Base-by-base conservation (phyloP, 1,284 basidiomycete genomes). In the Takashimella tepidaria region DNA sequence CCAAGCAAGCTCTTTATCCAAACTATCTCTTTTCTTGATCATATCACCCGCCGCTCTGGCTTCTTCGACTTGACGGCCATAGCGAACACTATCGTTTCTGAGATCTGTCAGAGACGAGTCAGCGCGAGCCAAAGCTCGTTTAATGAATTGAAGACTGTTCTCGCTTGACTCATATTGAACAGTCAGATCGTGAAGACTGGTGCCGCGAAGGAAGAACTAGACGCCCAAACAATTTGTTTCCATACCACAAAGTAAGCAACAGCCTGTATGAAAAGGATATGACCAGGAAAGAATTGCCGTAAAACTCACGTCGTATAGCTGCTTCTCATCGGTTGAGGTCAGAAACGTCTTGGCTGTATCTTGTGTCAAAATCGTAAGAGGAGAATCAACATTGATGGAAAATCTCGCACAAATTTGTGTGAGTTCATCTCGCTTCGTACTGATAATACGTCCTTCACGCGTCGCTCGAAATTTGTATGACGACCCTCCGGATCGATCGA, bases 171-270 rank as follows among this genome's bases (percentile, higher is more conserved):
- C 83, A 69, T 98, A 98, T 69, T 93, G 88, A 24, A 89, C 84
- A 4, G 83, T 84, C 21, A 99, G 84, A 66, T 93, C 88, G 31
- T 84, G 84, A 23, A 99, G 84, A 62, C 92, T 89, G 0, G 95
- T 98, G 8, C 96, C 96, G 26, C 85, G 83, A 43, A 98, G 81
- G 81, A 98, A 98, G 73, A 98, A 92, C 89, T 92, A 68, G 10
- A 25, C 2, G n/a, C 21, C 52, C 26, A 57, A 51, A 40, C n/a
- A n/a, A n/a, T n/a, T n/a, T n/a, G n/a, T n/a, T n/a, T n/a, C n/a
- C n/a, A n/a, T n/a, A n/a, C n/a, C n/a, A 5, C 5, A 20, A 6
- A n/a, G 3, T 4, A 42, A 24, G 8, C n/a, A 45, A 20, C 21
- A 5, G 11, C n/a, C n/a, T n/a, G n/a, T n/a, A n/a, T n/a, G n/a